Conservation (phyloP, 2,329 filamentous ascomycete genomes). For the Torrubiella hemipterigena region DNA sequence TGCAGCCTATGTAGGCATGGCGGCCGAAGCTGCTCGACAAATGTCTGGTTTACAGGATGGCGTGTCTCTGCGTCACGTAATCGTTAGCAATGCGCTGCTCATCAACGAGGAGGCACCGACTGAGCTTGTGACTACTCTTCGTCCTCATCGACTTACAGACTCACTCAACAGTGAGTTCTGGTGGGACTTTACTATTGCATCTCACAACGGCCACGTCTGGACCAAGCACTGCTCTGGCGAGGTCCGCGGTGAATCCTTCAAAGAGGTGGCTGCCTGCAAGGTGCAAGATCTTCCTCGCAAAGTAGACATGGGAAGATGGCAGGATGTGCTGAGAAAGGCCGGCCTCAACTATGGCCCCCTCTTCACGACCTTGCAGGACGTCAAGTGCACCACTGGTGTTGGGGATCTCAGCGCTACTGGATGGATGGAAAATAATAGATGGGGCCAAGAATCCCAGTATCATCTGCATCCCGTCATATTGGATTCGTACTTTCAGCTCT, state of each 20-base stretch:
- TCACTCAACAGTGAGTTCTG: conserved; percentile 11
- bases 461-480: conserved; percentile 25
- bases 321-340: conserved; percentile 11
- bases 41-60: conserved; percentile 5
- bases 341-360: conserved; percentile 19
- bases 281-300: too few species aligned
- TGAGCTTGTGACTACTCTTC: conserved; percentile 18
- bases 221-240: conserved; percentile 16
- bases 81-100: conserved; percentile 15
- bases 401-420: too few species aligned
- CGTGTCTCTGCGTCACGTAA: conserved; percentile 15
- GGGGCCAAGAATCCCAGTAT: conserved; percentile 15
- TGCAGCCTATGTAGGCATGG: conserved; percentile 22
- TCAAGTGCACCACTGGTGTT: too few species aligned
- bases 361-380: conserved; percentile 16
- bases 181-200: conserved; percentile 17
- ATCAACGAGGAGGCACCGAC: conserved; percentile 13
- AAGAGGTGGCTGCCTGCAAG: too few species aligned
- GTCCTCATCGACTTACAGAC: conserved; percentile 9
- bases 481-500: conserved; percentile 20
- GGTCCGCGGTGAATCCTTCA: conserved; percentile 8
- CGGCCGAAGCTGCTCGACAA: conserved; percentile 16
- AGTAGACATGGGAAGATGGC: background rate
- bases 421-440: conserved; percentile 3
- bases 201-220: conserved; percentile 15